phyloP scores from a whole-genome alignment of 1,284 basidiomycete species.

The Takashimella tepidaria region DNA sequence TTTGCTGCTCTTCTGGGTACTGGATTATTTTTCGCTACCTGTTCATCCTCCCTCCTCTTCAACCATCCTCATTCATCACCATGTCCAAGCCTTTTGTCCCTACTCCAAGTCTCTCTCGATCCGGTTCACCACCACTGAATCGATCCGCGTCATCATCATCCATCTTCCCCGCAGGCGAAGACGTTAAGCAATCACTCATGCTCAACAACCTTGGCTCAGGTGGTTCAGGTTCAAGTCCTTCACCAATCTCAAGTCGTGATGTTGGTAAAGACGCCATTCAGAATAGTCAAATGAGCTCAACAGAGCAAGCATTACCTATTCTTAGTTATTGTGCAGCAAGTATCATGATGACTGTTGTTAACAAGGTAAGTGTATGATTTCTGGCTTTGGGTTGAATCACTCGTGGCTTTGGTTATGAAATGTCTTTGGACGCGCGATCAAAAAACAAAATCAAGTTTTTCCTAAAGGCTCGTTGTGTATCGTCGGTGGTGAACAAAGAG shows the following conservation, averaged over 20 bases:
- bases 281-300: conserved; percentile 22
- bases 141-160: conserved; percentile 19
- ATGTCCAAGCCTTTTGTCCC: conserved; percentile 41
- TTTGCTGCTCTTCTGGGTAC: too few species aligned
- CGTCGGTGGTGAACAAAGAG: too few species aligned
- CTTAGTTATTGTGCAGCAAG: conserved; percentile 88
- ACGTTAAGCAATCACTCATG: conserved; percentile 25
- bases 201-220: conserved; percentile 23
- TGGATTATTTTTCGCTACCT: neutral
- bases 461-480: too few species aligned
- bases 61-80: neutral
- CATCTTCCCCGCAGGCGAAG: conserved; percentile 21
- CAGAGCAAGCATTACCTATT: conserved; percentile 61
- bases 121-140: conserved; percentile 27
- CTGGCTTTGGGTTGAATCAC: too few species aligned
- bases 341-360: conserved; percentile 96
- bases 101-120: conserved; percentile 34
- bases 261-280: neutral
- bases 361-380: conserved; percentile 84
- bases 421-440: too few species aligned
- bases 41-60: neutral
- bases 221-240: conserved; percentile 13
- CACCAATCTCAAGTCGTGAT: conserved; percentile 9
- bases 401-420: too few species aligned
- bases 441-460: too few species aligned